Evolutionary conservation across 176 grass and related monocot genomes (phyloP), one percentile per base, ranked within the genome.

Genomic region (Aegilops bicornis): DNA sequence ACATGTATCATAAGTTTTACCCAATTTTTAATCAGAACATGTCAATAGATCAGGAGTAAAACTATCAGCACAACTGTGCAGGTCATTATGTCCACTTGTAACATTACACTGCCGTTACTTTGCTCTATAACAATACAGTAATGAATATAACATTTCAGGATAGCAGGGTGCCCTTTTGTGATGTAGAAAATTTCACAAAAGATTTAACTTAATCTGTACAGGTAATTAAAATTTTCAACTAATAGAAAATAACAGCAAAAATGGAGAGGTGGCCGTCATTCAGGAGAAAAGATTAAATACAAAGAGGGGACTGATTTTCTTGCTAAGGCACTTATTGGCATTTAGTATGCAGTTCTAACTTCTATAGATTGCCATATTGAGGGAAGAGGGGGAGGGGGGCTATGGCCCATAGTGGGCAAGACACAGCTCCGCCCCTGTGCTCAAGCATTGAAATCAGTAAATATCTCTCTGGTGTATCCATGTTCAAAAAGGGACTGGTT

Each of bases 381-480:
- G 16, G 15, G 50, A 54, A 54, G 50, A 14, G 16, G 16, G 50
- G 50, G 16, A 54, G 7, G 16, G 64, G 15, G 6, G 29, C 14
- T 67, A 67, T 67, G 64, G 64, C 64, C 64, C 29, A 32, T 4
- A 67, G 5, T 67, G 30, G 29, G 2, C 64, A 67, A 33, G 3
- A 67, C 29, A 64, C 7, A 54, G 50, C 16, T 54, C 50, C 50
- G 0, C 50, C 50, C 50, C 14, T 52, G 50, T 74, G 61, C 68
- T 32, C 25, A 48, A 78, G 3, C 64, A 27, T 78, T 39, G 73
- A 88, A 90, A 90, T 77, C 33, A 72, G 50, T 63, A 69, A 71
- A 76, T 76, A 7, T 12, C 56, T 78, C 52, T 36, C 20, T 47
- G 25, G 10, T 85, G 29, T 85, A 70, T 33, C 30, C n/a, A n/a